Percentiles rank a stretch among this genome's conserved stretches.
Evolutionary conservation across 345 rosid species (phyloP).

Genomic region (Eucalyptus dawsonii): DNA sequence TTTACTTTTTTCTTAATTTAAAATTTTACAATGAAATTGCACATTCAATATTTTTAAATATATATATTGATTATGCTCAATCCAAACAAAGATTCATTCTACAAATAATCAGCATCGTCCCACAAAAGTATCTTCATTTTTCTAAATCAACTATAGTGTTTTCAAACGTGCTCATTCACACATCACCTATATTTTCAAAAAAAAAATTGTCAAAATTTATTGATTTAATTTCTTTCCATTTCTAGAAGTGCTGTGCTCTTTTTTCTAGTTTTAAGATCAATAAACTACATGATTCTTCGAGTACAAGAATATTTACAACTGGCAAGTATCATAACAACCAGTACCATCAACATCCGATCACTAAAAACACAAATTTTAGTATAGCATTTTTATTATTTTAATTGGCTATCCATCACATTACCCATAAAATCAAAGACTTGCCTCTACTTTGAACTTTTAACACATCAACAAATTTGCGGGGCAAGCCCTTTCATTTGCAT

Average conservation of each 20-base stretch:
- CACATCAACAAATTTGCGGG: rapidly evolving
- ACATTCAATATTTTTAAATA: neutral
- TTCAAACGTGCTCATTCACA: neutral
- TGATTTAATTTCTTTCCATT: neutral
- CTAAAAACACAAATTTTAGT: neutral
- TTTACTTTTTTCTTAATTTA: too few species aligned
- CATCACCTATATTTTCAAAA: neutral
- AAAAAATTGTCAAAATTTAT: too few species aligned
- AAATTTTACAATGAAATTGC: neutral
- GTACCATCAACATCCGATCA: too few species aligned
- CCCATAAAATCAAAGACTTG: neutral
- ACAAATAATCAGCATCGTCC: neutral
- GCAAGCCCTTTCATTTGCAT: neutral
- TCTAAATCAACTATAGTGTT: neutral
- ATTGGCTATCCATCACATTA: neutral
- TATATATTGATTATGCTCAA: neutral
- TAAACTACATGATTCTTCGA: rapidly evolving
- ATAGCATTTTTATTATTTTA: neutral
- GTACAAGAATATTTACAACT: rapidly evolving
- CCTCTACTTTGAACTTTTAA: neutral
- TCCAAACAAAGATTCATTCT: neutral
- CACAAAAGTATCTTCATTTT: neutral
- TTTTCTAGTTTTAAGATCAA: neutral
- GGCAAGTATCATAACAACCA: neutral
- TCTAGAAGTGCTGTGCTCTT: rapidly evolving